Percentiles rank a stretch among this genome's conserved stretches.
phyloP scores from a whole-genome alignment of 306 rosid species.

The Ammopiptanthus mongolicus region DNA sequence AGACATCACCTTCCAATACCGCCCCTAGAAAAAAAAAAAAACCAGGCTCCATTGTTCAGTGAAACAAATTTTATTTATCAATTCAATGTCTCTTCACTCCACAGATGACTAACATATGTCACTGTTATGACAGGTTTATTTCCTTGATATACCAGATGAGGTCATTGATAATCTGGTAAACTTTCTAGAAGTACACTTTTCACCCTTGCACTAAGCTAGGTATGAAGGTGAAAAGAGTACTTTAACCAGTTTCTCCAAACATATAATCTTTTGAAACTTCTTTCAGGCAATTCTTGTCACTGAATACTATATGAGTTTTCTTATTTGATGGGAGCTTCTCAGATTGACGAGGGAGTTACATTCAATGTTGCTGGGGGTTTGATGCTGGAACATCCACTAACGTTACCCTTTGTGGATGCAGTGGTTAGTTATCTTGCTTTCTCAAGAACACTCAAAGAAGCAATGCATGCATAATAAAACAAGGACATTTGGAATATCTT shows the following conservation, averaged over 20 bases:
- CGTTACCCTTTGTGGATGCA: slow-evolving; percentile 74
- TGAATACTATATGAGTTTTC: slow-evolving; percentile 40
- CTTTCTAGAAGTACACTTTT: slow-evolving; percentile 39
- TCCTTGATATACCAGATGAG: slow-evolving; percentile 78
- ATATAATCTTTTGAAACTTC: slow-evolving; percentile 24
- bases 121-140: slow-evolving; percentile 64
- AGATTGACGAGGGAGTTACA: slow-evolving; percentile 78
- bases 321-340: slow-evolving; percentile 46
- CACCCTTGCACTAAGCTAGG: slow-evolving; percentile 42
- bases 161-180: slow-evolving; percentile 74
- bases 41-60: neutral
- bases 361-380: slow-evolving; percentile 84
- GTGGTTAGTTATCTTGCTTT: slow-evolving; percentile 56
- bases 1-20: too few species aligned
- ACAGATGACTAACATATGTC: slow-evolving; percentile 16
- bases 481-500: neutral
- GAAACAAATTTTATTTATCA: neutral
- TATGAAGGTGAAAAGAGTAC: slow-evolving; percentile 51
- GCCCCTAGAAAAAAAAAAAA: too few species aligned
- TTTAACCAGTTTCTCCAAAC: slow-evolving; percentile 33
- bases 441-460: neutral
- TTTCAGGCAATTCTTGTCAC: slow-evolving; percentile 22
- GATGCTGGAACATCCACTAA: slow-evolving; percentile 92
- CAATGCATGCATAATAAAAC: neutral
- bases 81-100: neutral